Conservation (phyloP, 1,284 basidiomycete species). For the Ustilago xerochloae region DNA sequence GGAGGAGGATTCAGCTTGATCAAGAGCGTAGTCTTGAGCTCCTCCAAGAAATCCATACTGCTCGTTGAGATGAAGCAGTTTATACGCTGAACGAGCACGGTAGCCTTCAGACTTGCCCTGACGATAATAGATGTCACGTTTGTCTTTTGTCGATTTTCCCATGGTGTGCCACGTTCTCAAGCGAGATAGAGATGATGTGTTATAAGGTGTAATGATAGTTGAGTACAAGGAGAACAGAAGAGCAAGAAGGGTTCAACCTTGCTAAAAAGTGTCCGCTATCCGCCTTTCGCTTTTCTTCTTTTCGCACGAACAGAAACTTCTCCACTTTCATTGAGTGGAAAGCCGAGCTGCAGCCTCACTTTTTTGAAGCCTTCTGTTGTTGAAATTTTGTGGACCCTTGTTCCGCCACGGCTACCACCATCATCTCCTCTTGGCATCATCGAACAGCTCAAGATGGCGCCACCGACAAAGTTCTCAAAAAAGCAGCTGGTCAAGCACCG, state of each 20-base stretch:
- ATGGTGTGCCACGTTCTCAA: constrained; percentile 35
- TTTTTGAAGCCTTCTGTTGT: neutral
- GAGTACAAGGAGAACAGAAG: neutral
- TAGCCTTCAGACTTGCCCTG: constrained; percentile 70
- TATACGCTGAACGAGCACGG: constrained; percentile 74
- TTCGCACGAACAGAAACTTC: constrained; percentile 14
- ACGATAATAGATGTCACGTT: constrained; percentile 73
- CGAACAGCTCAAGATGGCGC: constrained; percentile 11
- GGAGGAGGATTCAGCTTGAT: constrained; percentile 7
- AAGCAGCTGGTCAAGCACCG: constrained; percentile 60
- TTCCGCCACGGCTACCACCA: neutral
- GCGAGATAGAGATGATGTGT: neutral
- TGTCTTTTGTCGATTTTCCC: constrained; percentile 69
- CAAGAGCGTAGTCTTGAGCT: constrained; percentile 41
- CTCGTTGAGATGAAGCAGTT: constrained; percentile 71
- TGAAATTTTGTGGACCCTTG: neutral
- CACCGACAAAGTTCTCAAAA: constrained; percentile 37
- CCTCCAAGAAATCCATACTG: constrained; percentile 72
- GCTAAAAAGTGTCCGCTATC: neutral
- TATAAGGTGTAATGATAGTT: neutral
- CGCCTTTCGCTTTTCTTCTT: constrained; percentile 2
- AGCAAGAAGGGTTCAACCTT: constrained; percentile 4
- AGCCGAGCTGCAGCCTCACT: neutral
- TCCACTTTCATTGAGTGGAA: neutral
- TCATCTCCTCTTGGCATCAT: neutral